Percentiles rank a stretch among this genome's conserved stretches.
These are phyloP conservation scores for Didymella arachidicola DNA, from an alignment of 2,329 filamentous ascomycete genomes.

Conservation along the genomic window DNA sequence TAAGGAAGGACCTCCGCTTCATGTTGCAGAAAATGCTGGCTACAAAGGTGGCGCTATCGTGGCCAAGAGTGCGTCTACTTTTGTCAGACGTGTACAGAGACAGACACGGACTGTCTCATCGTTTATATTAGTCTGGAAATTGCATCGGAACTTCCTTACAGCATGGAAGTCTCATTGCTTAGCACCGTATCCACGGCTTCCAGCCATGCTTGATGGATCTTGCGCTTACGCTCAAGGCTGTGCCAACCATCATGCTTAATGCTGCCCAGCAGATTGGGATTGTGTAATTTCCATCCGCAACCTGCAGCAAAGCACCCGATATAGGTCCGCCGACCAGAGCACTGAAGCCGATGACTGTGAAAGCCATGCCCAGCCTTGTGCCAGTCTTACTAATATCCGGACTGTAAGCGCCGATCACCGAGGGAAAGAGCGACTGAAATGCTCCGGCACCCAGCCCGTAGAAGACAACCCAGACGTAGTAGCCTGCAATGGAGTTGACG, in stretches of 20 bases:
- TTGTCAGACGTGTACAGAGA: too few relatives aligned
- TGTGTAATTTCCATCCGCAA: slow-evolving; percentile 47
- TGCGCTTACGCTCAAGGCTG: slow-evolving; percentile 25
- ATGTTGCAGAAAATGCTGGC: too few relatives aligned
- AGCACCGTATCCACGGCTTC: slow-evolving; percentile 32
- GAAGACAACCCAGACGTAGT: slow-evolving; percentile 69
- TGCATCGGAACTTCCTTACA: too few relatives aligned
- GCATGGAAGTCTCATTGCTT: not conserved
- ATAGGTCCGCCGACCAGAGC: slow-evolving; percentile 63
- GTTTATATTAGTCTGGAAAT: too few relatives aligned
- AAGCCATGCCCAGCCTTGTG: slow-evolving; percentile 62
- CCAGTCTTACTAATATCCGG: slow-evolving; percentile 47
- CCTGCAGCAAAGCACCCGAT: slow-evolving; percentile 59
- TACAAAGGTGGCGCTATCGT: too few relatives aligned
- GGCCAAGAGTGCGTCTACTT: too few relatives aligned
- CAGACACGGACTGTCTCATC: too few relatives aligned
- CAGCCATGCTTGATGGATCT: slow-evolving; percentile 38
- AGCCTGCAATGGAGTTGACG: slow-evolving; percentile 57
- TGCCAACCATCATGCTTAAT: slow-evolving; percentile 28
- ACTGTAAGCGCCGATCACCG: slow-evolving; percentile 50
- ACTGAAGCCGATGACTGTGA: slow-evolving; percentile 59
- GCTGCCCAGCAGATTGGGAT: slow-evolving; percentile 35
- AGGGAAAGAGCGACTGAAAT: slow-evolving; percentile 49
- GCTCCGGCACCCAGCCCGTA: slow-evolving; percentile 68
- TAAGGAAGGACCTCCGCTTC: not conserved